Percentiles rank a stretch among this genome's conserved stretches.
Evolutionary conservation across 192 early-diverging fungal genomes (phyloP).

Genomic region (Gamsiella multidivaricata): DNA sequence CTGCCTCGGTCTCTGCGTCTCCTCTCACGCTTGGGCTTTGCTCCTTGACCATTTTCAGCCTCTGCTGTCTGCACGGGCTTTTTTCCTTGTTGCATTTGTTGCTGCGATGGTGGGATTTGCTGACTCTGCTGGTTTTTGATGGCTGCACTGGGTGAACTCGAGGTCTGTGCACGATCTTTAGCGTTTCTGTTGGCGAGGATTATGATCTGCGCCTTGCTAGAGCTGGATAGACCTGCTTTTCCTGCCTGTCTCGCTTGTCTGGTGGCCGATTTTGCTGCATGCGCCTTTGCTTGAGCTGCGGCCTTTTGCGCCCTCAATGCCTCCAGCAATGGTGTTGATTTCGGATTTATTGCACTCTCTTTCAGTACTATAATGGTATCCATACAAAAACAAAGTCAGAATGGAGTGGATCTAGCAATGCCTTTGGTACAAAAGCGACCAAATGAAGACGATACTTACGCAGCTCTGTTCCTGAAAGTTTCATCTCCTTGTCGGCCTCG

Average conservation of each 20-base stretch:
- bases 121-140: slow-evolving; percentile 8
- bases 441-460: slow-evolving; percentile 57
- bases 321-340: slow-evolving; percentile 81
- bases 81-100: slow-evolving; percentile 3
- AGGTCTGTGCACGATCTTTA: slow-evolving; percentile 7
- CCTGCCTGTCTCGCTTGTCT: slow-evolving; percentile 45
- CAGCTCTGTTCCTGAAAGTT: slow-evolving; percentile 61
- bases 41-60: slow-evolving; percentile 3
- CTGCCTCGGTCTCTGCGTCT: slow-evolving; percentile 34
- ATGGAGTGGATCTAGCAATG: not conserved
- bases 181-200: slow-evolving; percentile 42
- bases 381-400: slow-evolving; percentile 1
- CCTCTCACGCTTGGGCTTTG: slow-evolving; percentile 47
- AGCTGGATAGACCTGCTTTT: slow-evolving; percentile 30
- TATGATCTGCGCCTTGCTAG: slow-evolving; percentile 37
- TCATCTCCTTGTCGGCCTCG: slow-evolving; percentile 55
- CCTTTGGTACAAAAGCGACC: slow-evolving; percentile 7
- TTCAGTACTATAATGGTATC: slow-evolving; percentile 22
- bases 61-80: not conserved
- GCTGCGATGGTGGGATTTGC: not conserved
- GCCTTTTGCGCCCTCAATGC: slow-evolving; percentile 79
- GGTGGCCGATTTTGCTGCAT: slow-evolving; percentile 42
- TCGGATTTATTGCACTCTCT: slow-evolving; percentile 63
- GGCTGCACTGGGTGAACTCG: not conserved
- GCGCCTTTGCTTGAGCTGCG: slow-evolving; percentile 61